phyloP scores from a whole-genome alignment of 1,139 yeast genomes.

The Eremothecium cymbalariae region DNA sequence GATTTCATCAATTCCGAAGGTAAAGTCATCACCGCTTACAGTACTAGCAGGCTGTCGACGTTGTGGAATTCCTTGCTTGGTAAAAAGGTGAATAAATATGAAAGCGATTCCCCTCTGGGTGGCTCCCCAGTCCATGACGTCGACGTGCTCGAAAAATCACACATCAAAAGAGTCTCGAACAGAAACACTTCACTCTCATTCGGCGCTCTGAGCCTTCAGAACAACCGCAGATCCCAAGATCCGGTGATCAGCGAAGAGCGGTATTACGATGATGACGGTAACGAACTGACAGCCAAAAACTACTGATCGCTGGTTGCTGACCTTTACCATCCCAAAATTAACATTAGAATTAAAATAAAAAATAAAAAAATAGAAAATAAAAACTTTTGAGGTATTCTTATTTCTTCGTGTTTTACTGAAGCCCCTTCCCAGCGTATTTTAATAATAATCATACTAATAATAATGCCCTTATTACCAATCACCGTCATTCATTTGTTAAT shows the following conservation, averaged over 20 bases:
- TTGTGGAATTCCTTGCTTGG: constrained; percentile 28
- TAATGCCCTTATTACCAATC: no score
- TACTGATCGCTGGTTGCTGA: no score
- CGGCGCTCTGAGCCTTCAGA: constrained; percentile 7
- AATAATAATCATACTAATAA: no score
- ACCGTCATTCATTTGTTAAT: no score
- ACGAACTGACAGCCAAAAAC: constrained; percentile 23
- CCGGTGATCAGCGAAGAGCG: constrained; percentile 24
- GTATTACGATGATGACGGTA: constrained; percentile 22
- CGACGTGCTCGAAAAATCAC: constrained; percentile 3
- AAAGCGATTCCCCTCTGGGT: constrained; percentile 26
- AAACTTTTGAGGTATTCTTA: no score
- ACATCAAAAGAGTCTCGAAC: constrained; percentile 1
- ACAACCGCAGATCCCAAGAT: constrained; percentile 11
- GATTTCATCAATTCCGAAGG: constrained; percentile 37
- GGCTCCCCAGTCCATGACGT: constrained; percentile 18
- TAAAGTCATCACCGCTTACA: constrained; percentile 33
- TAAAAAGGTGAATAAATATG: constrained; percentile 25
- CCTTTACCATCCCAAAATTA: no score
- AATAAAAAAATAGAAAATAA: no score
- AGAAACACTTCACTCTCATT: constrained; percentile 1
- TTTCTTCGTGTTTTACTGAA: no score
- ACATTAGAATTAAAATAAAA: no score
- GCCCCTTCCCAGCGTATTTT: no score
- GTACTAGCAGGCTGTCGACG: constrained; percentile 25